Percentiles rank a stretch among this genome's conserved stretches.
These are phyloP conservation scores for Nigrospora sphaerica DNA, from an alignment of 2,329 filamentous ascomycete genomes.

Conservation along the genomic window DNA sequence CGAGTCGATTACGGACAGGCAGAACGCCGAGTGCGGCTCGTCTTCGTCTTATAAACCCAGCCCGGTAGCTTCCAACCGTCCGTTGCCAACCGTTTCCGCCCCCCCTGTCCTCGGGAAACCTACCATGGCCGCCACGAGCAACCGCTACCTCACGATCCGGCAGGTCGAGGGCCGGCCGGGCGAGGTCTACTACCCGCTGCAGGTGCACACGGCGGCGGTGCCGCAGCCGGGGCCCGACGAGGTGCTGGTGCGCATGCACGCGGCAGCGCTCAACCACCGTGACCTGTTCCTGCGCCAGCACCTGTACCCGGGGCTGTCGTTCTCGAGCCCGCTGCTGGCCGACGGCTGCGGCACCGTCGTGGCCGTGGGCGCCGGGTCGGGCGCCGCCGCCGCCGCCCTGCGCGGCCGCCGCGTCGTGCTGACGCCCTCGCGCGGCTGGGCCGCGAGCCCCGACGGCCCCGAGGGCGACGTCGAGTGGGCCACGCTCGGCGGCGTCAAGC, in stretches of 20 bases:
- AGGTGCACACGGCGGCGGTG: constrained; percentile 53
- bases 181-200: constrained; percentile 76
- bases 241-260: constrained; percentile 67
- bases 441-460: constrained; percentile 61
- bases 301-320: constrained; percentile 80
- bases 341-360: constrained; percentile 76
- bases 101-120: too few relatives aligned
- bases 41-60: too few relatives aligned
- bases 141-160: constrained; percentile 50
- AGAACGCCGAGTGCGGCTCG: too few relatives aligned
- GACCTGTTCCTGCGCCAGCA: constrained; percentile 92
- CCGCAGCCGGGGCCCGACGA: constrained; percentile 59
- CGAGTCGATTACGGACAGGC: too few relatives aligned
- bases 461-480: constrained; percentile 54
- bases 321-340: constrained; percentile 69
- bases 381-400: constrained; percentile 38
- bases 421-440: constrained; percentile 74
- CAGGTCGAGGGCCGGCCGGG: constrained; percentile 77
- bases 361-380: constrained; percentile 47
- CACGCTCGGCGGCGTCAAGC: constrained; percentile 63
- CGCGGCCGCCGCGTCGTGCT: constrained; percentile 67
- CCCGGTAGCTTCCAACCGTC: too few relatives aligned
- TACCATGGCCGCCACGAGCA: constrained; percentile 36
- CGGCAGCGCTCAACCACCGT: constrained; percentile 86
- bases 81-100: too few relatives aligned